Conservation (phyloP, 345 rosid genomes). For the Syzygium oleosum region DNA sequence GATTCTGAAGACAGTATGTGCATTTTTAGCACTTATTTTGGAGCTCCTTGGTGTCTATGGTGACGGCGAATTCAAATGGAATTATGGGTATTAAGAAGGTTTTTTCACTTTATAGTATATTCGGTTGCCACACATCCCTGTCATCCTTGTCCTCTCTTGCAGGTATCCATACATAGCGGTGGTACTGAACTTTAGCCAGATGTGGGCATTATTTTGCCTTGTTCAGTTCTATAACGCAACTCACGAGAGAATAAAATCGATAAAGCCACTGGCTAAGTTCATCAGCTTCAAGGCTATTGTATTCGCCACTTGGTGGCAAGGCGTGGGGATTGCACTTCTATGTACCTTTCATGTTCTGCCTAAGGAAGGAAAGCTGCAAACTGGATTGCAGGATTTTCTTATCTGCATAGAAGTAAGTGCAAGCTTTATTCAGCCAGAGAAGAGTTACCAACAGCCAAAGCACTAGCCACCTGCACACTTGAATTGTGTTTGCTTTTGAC, state of each 20-base stretch:
- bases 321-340: slow-evolving; percentile 64
- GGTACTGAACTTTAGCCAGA: slow-evolving; percentile 85
- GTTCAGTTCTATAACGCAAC: slow-evolving; percentile 80
- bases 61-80: slow-evolving; percentile 81
- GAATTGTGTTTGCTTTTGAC: neutral
- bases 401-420: slow-evolving; percentile 76
- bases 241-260: slow-evolving; percentile 63
- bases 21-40: slow-evolving; percentile 61
- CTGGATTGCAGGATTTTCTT: slow-evolving; percentile 66
- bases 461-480: neutral
- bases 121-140: neutral
- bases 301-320: slow-evolving; percentile 98
- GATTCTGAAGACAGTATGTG: slow-evolving; percentile 83
- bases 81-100: slow-evolving; percentile 51
- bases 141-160: slow-evolving; percentile 3
- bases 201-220: slow-evolving; percentile 92
- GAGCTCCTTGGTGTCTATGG: slow-evolving; percentile 70
- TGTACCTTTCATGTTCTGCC: slow-evolving; percentile 56
- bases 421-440: neutral
- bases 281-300: slow-evolving; percentile 94
- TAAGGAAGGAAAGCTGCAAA: slow-evolving; percentile 38
- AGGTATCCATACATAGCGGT: slow-evolving; percentile 75
- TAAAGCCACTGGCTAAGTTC: slow-evolving; percentile 78
- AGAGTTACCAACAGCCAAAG: neutral
- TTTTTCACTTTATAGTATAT: neutral